Evolutionary conservation across 768 basidiomycete genomes (phyloP).

Genomic region (Psilocybe azurescens): DNA sequence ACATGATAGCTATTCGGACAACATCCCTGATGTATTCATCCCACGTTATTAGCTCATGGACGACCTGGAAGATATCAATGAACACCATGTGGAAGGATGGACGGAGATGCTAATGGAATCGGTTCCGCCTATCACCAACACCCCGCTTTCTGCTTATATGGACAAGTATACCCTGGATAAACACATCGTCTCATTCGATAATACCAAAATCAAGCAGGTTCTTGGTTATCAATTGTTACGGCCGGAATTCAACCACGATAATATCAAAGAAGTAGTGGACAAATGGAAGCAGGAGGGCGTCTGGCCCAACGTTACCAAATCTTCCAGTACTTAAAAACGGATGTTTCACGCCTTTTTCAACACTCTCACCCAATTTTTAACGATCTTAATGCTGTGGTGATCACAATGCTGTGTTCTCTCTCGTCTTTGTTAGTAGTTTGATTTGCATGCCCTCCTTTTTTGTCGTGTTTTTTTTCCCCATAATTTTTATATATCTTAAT

Average conservation of each 20-base stretch:
- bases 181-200: conserved; percentile 70
- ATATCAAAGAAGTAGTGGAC: conserved; percentile 72
- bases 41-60: conserved; percentile 57
- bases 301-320: conserved; percentile 51
- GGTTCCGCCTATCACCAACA: conserved; percentile 71
- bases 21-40: not conserved
- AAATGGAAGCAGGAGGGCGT: conserved; percentile 80
- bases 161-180: conserved; percentile 75
- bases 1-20: not conserved
- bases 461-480: conserved; percentile 10
- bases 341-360: not conserved
- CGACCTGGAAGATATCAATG: conserved; percentile 86
- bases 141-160: conserved; percentile 81
- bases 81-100: conserved; percentile 83
- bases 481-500: conserved; percentile 15
- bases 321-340: conserved; percentile 2
- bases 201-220: conserved; percentile 75
- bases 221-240: conserved; percentile 68
- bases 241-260: conserved; percentile 66
- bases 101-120: conserved; percentile 79
- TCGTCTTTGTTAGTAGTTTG: conserved; percentile 2
- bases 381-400: conserved; percentile 5
- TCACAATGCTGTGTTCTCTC: not conserved
- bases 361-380: not conserved
- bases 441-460: conserved; percentile 8